Conservation (phyloP, 345 rosid species). For the Gossypium sturtianum region DNA sequence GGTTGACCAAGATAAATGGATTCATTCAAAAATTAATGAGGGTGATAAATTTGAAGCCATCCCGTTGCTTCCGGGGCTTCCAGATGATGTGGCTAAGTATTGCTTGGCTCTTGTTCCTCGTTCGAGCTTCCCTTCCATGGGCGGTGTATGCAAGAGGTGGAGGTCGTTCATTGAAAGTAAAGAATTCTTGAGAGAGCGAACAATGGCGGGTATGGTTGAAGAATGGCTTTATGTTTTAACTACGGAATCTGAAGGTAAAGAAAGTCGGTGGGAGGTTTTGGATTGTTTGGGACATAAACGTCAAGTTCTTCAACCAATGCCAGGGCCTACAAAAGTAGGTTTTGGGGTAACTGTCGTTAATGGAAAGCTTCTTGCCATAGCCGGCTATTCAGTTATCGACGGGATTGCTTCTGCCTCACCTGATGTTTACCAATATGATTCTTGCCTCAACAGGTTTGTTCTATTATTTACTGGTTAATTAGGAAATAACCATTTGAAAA, state of each 20-base stretch:
- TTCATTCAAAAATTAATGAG: conserved; percentile 29
- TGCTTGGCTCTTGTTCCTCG: conserved; percentile 90
- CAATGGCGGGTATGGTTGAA: conserved; percentile 63
- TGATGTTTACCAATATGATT: conserved; percentile 72
- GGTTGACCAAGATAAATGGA: conserved; percentile 12
- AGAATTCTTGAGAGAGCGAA: conserved; percentile 67
- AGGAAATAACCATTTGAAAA: no score
- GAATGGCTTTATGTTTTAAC: conserved; percentile 80
- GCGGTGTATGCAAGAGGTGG: conserved; percentile 82
- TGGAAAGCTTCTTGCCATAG: conserved; percentile 77
- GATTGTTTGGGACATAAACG: conserved; percentile 54
- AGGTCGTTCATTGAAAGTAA: conserved; percentile 68
- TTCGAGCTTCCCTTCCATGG: conserved; percentile 57
- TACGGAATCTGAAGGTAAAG: conserved; percentile 52
- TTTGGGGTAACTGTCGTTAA: conserved; percentile 63
- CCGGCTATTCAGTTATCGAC: conserved; percentile 47
- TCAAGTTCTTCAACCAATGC: conserved; percentile 66
- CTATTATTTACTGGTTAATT: not conserved
- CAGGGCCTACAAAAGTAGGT: conserved; percentile 58
- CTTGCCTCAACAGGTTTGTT: conserved; percentile 81
- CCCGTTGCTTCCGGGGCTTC: conserved; percentile 70
- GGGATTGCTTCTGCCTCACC: conserved; percentile 49
- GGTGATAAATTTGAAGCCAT: conserved; percentile 23
- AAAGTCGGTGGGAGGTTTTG: conserved; percentile 82
- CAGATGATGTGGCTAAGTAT: conserved; percentile 79